Base-by-base conservation (phyloP, 176 grass and related monocot genomes). In the Oryza brachyantha region DNA sequence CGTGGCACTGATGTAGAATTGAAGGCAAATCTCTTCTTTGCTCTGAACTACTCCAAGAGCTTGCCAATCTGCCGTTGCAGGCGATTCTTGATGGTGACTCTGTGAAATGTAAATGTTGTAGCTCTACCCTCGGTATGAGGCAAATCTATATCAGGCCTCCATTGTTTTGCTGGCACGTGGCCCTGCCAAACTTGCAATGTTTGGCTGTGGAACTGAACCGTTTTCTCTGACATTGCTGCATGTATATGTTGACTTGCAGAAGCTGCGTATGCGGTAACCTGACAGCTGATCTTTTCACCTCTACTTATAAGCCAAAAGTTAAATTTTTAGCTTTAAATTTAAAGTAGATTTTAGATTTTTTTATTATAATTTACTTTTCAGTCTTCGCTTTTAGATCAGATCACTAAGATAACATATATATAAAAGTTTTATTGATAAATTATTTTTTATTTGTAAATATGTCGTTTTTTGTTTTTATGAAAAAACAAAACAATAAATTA, bases 11-110 rank as follows among this genome's bases (percentile, higher is more conserved):
- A 76, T 81, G 57, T 82, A 52, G 73, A 71, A 10, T 58, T 41
- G 16, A 82, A 82, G 65, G 79, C 85, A 87, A 71, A 71, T 58
- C 65, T 70, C 79, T 28, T 77, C 57, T 77, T 77, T 82, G 79
- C 85, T 64, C 64, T 64, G 32, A 72, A 77, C 57, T 48, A 57
- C 43, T 37, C 61, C 61, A 43, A 46, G 58, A 82, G 66, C 26
- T 70, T 65, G 34, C 26, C 41, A 65, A 35, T 21, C 17, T 13
- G 34, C 27, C 9, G 4, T 26, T 5, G 2, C 10, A 22, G n/a
- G 77, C 0, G 65, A 82, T 11, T 64, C 64, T 54, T 70, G 43
- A 28, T 68, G 57, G 79, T 17, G 13, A 57, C 14, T 86, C 29
- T 52, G 10, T 21, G 64, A 52, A 77, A 57, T 71, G 79, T 87